Evolutionary conservation across 192 early-diverging fungal genomes (phyloP), one percentile per base, ranked within the genome.

Genomic region (Linderina pennispora): DNA sequence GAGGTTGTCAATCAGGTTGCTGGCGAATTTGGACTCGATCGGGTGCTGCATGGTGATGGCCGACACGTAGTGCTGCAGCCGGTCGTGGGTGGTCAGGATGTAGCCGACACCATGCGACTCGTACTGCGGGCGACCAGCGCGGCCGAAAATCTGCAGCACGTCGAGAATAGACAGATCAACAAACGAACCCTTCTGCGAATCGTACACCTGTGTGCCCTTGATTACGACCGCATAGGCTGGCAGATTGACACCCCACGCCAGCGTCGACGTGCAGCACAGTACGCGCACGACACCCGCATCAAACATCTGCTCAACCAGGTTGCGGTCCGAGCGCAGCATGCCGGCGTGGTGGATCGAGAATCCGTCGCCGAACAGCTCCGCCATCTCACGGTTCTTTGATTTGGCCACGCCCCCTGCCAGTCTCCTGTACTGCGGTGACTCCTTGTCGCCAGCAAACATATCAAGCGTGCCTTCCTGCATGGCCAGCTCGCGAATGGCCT

Each of bases 61-160:
- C 13, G 89, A 84, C 8, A 99, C 81, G 54, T 99, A 99, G 57
- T 98, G 92, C 10, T 76, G 53, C 15, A 99, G 75, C 47, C 91
- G 90, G 64, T 98, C 97, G 45, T 93, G 90, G 1, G 88, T 83
- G 2, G 97, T 98, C 34, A 97, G 44, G 49, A 99, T 97, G 51
- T 85, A 92, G n/a, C 90, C 95, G 14, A 91, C 86, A 52, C 96
- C 92, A 36, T 87, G 80, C 13, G 82, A 77, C 65, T 99, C 96
- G 59, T 90, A 94, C 65, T 88, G 84, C 28, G 90, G 90, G 40
- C 90, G 83, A 53, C 97, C 97, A 23, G 97, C 97, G 62, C 97
- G 87, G 50, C 94, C 97, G 62, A 99, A 98, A 47, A 99, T 99
- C 74, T 99, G 97, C 50, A 98, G 74, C n/a, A 99, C 97, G 64